Evolutionary conservation across 2,329 filamentous ascomycete genomes (phyloP), one percentile per base, ranked within the genome.

Genomic region (Botrytis porri): DNA sequence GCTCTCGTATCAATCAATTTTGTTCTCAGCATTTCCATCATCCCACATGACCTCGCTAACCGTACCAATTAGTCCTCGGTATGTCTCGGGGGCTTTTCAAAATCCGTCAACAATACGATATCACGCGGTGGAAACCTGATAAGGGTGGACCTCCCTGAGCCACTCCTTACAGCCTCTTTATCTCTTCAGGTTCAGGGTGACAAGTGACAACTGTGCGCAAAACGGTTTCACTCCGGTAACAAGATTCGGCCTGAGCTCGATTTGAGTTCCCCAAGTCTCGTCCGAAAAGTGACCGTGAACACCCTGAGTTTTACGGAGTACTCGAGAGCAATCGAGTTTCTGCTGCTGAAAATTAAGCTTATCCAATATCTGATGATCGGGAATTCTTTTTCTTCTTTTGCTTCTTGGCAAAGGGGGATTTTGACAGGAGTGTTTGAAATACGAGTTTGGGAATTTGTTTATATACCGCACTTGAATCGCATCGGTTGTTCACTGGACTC

Each of bases 331-430:
- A 18, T 54, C 45, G 35, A 67, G 25, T 39, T 41, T 41, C 10
- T 41, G 35, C n/a, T 22, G n/a, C 7, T 64, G 62, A 18, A 64
- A 64, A 39, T 32, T 67, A 67, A 67, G 65, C 65, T 67, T 67
- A 67, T 57, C 18, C 12, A 25, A 29, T 22, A 57, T 67, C 48
- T 32, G n/a, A 22, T 32, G 64, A 67, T 67, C 64, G 10, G n/a
- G 51, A 29, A 29, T 57, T 10, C 16, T 48, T 67, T 35, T 0
- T 18, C 32, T 48, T 48, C 45, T 57, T 67, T 12, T 57, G 37
- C 32, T 43, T 41, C 48, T 67, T 57, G n/a, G 48, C 37, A 67
- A 67, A 67, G 25, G 65, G 48, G 48, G 32, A 41, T 29, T 18
- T 9, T 39, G 37, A 54, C 64, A 5, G 7, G 51, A 57, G 25